Base-by-base conservation (phyloP, 208 protist species). In the Leishmania turanica region DNA sequence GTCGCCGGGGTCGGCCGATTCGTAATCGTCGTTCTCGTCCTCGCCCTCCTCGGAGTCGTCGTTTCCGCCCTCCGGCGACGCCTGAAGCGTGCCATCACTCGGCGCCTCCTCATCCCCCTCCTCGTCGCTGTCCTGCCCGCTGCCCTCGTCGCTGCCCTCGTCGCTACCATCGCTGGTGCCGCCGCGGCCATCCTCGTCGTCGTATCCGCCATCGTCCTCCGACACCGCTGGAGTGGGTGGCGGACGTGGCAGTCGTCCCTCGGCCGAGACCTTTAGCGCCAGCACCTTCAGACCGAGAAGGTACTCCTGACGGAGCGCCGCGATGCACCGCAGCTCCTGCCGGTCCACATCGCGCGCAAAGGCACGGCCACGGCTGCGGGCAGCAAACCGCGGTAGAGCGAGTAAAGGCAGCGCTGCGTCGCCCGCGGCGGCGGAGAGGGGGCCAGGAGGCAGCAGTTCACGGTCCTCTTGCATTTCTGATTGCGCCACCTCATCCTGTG, bases 281-380 rank as follows among this genome's bases (percentile, higher is more conserved):
- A 97, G 65, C 34, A 91, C 82, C 70, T 90, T 82, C 42, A 88
- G 83, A 24, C 84, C 87, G 13, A 96, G 87, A n/a, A 87, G 82
- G 78, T 96, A 96, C 82, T 89, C 89, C 34, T 87, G 88, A 6
- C 94, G 90, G 15, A 96, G 86, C 24, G 78, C 88, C 19, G 78
- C 79, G 51, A 97, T 90, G 69, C 88, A 89, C 9, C 89, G 80
- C 45, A 81, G 84, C 84, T 97, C 94, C 51, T 81, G 79, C 60
- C 60, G 53, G 66, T 90, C 88, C 58, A 86, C 84, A 62, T 78
- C 86, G 68, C 81, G 78, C 47, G 82, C 86, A 51, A 87, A 82
- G 51, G 78, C 77, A 34, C 81, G 81, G 19, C 85, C 80, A 64
- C 86, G 78, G 40, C 84, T 79, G n/a, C 81, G 84, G 5, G 81